Percentiles rank a stretch among this genome's conserved stretches.
These are phyloP conservation scores for Bonia amplexicaulis DNA, from an alignment of 176 grass and related monocot genomes.

Conservation along the genomic window DNA sequence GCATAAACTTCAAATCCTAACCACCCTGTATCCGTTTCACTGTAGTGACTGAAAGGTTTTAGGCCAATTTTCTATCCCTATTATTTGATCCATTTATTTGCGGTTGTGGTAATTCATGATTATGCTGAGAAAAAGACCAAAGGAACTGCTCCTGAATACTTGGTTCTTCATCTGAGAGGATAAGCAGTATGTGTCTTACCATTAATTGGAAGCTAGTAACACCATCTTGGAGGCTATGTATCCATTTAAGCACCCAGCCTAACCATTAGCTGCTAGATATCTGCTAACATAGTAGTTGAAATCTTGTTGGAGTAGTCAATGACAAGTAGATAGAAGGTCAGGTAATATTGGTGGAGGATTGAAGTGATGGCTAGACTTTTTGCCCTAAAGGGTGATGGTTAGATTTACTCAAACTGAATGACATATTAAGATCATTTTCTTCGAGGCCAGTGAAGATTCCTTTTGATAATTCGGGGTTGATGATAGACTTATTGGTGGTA, in stretches of 20 bases:
- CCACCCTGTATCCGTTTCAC: background rate
- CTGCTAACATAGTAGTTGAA: background rate
- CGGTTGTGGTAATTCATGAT: background rate
- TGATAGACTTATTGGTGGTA: background rate
- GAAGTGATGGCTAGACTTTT: too few relatives aligned
- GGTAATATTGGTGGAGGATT: background rate
- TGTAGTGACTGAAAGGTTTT: background rate
- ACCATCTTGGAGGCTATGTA: background rate
- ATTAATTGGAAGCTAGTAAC: slow-evolving; percentile 8
- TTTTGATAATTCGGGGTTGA: background rate
- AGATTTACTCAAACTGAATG: background rate
- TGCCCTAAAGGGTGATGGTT: background rate
- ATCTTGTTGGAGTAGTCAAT: background rate
- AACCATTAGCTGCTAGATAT: background rate
- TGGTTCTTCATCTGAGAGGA: background rate
- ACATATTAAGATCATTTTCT: background rate
- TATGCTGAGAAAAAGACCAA: background rate
- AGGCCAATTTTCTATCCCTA: background rate
- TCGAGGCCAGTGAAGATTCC: too few relatives aligned
- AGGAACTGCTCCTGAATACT: background rate
- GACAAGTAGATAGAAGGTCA: background rate
- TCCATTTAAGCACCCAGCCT: background rate
- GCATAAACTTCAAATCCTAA: background rate
- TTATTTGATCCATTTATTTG: background rate
- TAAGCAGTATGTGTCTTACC: background rate